Evolutionary conservation across 2,329 filamentous ascomycete genomes (phyloP).

Genomic region (Leptographium procerum): DNA sequence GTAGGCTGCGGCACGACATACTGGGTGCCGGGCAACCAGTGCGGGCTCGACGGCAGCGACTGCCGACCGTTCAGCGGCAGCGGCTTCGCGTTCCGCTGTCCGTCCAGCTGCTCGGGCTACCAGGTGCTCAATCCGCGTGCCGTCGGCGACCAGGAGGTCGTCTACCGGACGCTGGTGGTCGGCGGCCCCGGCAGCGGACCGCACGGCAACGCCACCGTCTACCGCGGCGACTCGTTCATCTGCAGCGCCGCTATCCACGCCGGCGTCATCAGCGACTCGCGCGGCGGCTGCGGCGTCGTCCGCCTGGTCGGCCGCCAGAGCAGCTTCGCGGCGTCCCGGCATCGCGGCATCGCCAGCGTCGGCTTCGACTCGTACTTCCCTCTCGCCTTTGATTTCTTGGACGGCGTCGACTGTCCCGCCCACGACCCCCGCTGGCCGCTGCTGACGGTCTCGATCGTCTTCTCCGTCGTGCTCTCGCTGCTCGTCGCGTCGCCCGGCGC

Average conservation of each 20-base stretch:
- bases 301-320: constrained; percentile 50
- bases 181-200: constrained; percentile 46
- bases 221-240: constrained; percentile 75
- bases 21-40: constrained; percentile 60
- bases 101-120: constrained; percentile 57
- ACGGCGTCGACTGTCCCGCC: constrained; percentile 53
- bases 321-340: constrained; percentile 48
- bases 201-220: constrained; percentile 40
- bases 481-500: constrained; percentile 68
- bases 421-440: constrained; percentile 75
- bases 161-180: constrained; percentile 54
- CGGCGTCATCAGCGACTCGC: constrained; percentile 52
- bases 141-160: constrained; percentile 57
- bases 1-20: constrained; percentile 59
- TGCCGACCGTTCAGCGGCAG: constrained; percentile 65
- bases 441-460: constrained; percentile 68
- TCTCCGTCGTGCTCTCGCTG: constrained; percentile 66
- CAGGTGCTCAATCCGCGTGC: constrained; percentile 61
- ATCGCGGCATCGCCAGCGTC: constrained; percentile 66
- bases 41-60: constrained; percentile 61
- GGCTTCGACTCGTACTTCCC: constrained; percentile 85
- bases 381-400: constrained; percentile 67
- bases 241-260: constrained; percentile 68
- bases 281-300: constrained; percentile 64
- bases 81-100: constrained; percentile 63